Conservation (phyloP, 352 stramenopile species). For the Blastocystis sp. region DNA sequence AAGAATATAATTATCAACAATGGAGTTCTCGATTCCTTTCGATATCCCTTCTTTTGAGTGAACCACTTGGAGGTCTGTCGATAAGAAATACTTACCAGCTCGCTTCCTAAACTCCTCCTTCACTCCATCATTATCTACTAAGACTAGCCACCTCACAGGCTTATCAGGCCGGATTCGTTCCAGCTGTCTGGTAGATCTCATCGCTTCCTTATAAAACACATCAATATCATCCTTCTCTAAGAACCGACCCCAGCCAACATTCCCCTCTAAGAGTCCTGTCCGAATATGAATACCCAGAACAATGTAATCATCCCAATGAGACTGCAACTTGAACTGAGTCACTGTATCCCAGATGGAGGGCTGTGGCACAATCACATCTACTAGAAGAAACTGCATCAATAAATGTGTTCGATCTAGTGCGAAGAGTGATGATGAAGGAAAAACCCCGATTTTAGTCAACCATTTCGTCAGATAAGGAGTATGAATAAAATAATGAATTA, state of each 20-base stretch:
- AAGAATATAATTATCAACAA: conserved; percentile 58
- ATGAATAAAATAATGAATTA: conserved; percentile 39
- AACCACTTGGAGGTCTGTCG: background rate
- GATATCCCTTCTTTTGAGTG: background rate
- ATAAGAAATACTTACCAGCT: background rate
- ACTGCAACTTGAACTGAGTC: background rate
- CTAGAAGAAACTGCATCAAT: conserved; percentile 42
- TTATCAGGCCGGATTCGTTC: background rate
- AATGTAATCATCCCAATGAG: background rate
- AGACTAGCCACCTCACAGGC: conserved; percentile 12
- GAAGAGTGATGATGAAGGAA: background rate
- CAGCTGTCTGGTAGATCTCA: background rate
- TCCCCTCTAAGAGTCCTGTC: conserved; percentile 24
- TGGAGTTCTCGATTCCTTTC: background rate
- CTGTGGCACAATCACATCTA: conserved; percentile 16
- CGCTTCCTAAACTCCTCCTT: background rate
- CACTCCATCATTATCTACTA: background rate
- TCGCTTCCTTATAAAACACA: background rate
- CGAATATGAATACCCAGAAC: conserved; percentile 36
- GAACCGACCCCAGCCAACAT: conserved; percentile 56
- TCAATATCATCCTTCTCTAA: conserved; percentile 29
- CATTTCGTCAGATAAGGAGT: background rate
- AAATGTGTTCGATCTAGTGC: background rate
- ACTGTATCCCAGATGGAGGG: background rate
- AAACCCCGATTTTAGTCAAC: background rate